Evolutionary conservation across 2,329 filamentous ascomycete genomes (phyloP).

Genomic region (Aspergillus fructus): DNA sequence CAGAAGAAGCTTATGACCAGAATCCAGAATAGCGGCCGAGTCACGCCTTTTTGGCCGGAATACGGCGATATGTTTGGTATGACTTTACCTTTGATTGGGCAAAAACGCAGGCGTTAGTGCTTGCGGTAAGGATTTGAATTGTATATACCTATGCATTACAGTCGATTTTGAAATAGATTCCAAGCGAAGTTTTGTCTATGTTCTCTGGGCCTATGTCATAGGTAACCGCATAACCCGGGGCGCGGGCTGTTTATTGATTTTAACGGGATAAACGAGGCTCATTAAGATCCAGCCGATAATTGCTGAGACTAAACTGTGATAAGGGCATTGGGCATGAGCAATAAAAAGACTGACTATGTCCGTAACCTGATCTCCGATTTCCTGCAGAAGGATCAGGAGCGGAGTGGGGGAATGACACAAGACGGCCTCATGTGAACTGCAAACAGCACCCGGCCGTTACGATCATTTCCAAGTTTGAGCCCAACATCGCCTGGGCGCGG

Average conservation of each 20-base stretch:
- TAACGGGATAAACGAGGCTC: neutral
- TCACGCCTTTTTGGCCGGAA: conserved; percentile 9
- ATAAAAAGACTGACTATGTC: neutral
- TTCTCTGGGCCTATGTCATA: conserved; percentile 2
- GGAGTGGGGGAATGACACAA: conserved; percentile 10
- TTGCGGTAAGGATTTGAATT: conserved; percentile 20
- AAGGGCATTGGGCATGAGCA: neutral
- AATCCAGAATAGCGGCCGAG: conserved; percentile 3
- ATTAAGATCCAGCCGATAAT: neutral
- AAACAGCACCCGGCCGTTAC: neutral
- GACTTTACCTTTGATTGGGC: conserved; percentile 12
- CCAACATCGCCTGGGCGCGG: neutral
- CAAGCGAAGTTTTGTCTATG: conserved; percentile 6
- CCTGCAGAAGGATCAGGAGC: conserved; percentile 7
- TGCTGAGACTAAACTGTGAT: neutral
- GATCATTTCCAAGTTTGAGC: neutral
- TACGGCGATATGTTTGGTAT: conserved; percentile 11
- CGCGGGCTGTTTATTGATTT: neutral
- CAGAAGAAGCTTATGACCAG: conserved; percentile 18
- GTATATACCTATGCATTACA: conserved; percentile 24
- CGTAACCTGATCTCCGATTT: neutral
- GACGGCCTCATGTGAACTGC: conserved; percentile 10
- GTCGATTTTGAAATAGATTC: conserved; percentile 23
- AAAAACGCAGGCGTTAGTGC: conserved; percentile 17
- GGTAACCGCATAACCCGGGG: neutral